phyloP scores from a whole-genome alignment of 345 rosid genomes.

The Salix dunnii region DNA sequence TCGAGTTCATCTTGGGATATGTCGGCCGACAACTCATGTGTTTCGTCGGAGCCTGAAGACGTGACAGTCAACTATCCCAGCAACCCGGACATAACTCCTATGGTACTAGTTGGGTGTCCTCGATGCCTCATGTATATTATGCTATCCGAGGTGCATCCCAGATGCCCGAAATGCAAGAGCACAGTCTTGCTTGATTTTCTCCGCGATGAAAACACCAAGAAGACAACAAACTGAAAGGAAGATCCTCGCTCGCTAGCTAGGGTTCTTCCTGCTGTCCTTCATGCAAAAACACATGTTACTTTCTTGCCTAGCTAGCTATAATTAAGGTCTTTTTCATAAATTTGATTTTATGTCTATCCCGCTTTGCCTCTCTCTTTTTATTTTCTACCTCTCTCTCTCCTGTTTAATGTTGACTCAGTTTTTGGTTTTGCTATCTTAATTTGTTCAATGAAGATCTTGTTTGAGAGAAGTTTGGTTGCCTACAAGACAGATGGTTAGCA shows the following conservation, averaged over 20 bases:
- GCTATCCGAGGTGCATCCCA: conserved; percentile 49
- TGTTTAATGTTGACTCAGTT: neutral
- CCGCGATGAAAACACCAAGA: neutral
- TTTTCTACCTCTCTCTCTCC: neutral
- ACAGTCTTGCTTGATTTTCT: conserved; percentile 44
- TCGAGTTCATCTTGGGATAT: conserved; percentile 20
- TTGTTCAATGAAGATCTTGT: neutral
- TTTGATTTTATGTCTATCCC: neutral
- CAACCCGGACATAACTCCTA: conserved; percentile 16
- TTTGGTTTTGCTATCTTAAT: neutral
- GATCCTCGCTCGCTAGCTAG: neutral
- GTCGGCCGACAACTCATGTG: conserved; percentile 42
- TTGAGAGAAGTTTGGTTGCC: neutral
- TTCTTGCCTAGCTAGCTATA: neutral
- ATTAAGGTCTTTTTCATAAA: neutral
- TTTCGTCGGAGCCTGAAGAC: conserved; percentile 35
- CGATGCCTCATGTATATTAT: conserved; percentile 62
- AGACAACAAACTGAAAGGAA: neutral
- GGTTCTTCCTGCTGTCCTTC: neutral
- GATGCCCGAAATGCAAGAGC: conserved; percentile 60
- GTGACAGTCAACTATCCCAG: conserved; percentile 1
- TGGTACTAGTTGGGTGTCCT: conserved; percentile 58
- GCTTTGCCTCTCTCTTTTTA: neutral
- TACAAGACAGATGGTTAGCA: neutral
- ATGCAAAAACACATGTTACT: neutral